phyloP scores from a whole-genome alignment of 441 rosid species.

The Isatis lusitanica region DNA sequence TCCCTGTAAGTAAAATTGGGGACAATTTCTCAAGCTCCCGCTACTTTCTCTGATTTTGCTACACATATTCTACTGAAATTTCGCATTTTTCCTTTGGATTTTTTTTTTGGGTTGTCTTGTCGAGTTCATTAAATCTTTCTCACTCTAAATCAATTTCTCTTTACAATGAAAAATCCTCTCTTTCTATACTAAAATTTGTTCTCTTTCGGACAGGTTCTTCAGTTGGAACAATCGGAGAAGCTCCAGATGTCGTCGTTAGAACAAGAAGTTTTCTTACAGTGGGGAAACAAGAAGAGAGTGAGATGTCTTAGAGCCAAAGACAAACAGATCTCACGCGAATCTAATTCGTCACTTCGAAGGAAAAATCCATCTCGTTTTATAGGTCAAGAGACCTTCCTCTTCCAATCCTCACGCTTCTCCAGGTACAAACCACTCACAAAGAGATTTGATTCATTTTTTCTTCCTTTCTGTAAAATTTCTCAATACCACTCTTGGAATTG shows the following conservation, averaged over 20 bases:
- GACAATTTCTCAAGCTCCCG: neutral
- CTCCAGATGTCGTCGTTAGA: constrained; percentile 52
- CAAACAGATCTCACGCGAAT: constrained; percentile 50
- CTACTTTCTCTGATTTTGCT: neutral
- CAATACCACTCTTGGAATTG: neutral
- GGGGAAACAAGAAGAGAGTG: constrained; percentile 88
- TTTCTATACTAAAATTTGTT: neutral
- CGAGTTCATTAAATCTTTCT: neutral
- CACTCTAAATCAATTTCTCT: neutral
- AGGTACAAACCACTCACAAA: constrained; percentile 41
- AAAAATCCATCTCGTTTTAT: constrained; percentile 49
- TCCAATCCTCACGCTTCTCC: constrained; percentile 57
- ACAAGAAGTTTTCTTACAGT: constrained; percentile 68
- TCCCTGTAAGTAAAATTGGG: constrained; percentile 6
- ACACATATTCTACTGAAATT: neutral
- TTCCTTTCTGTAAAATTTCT: neutral
- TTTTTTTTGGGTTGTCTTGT: neutral
- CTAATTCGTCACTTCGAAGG: constrained; percentile 46
- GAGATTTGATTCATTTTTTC: neutral
- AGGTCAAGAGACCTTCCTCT: constrained; percentile 50
- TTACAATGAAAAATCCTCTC: neutral
- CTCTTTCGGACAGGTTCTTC: neutral
- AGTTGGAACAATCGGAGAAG: constrained; percentile 20
- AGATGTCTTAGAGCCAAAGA: constrained; percentile 72
- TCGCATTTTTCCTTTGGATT: neutral